These are phyloP conservation scores for Bremia lactucae DNA, from an alignment of 352 stramenopile genomes.

Conservation along the genomic window DNA sequence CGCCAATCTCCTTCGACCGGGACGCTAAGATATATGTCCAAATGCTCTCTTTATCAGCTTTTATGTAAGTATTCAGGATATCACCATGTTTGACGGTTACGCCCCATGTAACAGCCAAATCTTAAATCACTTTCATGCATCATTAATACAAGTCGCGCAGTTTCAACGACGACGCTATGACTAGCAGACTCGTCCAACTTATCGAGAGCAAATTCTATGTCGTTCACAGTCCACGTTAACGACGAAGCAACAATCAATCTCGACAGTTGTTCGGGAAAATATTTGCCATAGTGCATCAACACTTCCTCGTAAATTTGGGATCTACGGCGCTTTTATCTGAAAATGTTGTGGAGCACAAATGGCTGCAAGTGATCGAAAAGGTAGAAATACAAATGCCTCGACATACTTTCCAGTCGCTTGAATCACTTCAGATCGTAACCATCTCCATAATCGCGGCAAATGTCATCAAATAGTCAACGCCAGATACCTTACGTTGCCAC, in stretches of 20 bases:
- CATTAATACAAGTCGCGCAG: conserved; percentile 53
- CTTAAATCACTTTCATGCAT: conserved; percentile 31
- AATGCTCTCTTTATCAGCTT: no score
- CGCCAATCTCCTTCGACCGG: no score
- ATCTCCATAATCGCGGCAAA: no score
- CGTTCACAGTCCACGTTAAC: conserved; percentile 55
- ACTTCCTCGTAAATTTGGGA: conserved; percentile 53
- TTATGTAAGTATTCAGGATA: no score
- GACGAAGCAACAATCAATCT: conserved; percentile 61
- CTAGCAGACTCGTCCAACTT: conserved; percentile 38
- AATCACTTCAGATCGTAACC: conserved; percentile 44
- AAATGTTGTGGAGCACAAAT: conserved; percentile 9
- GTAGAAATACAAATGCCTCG: conserved; percentile 68
- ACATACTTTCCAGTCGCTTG: conserved; percentile 54
- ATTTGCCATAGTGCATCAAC: conserved; percentile 58
- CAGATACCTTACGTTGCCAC: no score
- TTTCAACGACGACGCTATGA: conserved; percentile 40
- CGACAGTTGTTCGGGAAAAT: conserved; percentile 65
- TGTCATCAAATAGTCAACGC: no score
- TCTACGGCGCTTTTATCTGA: conserved; percentile 5
- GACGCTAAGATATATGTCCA: no score
- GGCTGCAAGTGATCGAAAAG: conserved; percentile 16
- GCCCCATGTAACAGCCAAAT: no score
- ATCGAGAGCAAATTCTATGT: conserved; percentile 56
- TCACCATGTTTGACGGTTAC: no score